A percentile compares a stretch with the other conserved stretches of the same genome.
Conservation (phyloP, 2,329 filamentous ascomycete species). For the Alternaria tenuissima region DNA sequence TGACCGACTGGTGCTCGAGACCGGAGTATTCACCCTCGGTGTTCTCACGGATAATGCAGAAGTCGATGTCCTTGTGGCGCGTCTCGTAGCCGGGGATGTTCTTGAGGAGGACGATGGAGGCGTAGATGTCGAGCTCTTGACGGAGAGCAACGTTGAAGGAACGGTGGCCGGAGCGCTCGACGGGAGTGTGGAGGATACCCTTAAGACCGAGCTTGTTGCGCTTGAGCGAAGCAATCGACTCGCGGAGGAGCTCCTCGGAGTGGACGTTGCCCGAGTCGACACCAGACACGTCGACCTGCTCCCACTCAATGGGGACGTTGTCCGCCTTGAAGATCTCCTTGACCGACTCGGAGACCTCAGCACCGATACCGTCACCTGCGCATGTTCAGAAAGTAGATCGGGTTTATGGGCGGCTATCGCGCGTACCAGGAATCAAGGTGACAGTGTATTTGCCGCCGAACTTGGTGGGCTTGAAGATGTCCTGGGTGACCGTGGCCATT, state of each 20-base stretch:
- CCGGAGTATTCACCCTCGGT: slow-evolving; percentile 99
- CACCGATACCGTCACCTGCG: slow-evolving; percentile 89
- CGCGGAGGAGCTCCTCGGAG: slow-evolving; percentile 93
- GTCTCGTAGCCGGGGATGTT: slow-evolving; percentile 99
- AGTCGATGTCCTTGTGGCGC: slow-evolving; percentile 94
- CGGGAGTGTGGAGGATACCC: slow-evolving; percentile 97
- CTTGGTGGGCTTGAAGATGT: slow-evolving; percentile 99
- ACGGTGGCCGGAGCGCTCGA: slow-evolving; percentile 96
- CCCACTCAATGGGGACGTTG: slow-evolving; percentile 98
- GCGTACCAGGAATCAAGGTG: slow-evolving; percentile 89
- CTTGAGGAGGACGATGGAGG: slow-evolving; percentile 97
- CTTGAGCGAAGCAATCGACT: slow-evolving; percentile 93
- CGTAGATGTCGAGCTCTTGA: slow-evolving; percentile 99
- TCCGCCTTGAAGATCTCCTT: slow-evolving; percentile 99
- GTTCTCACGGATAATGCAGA: slow-evolving; percentile 99
- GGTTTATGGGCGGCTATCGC: slow-evolving; percentile 27
- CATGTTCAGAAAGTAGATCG: slow-evolving; percentile 31
- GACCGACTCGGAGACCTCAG: slow-evolving; percentile 96
- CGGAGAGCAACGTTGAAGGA: slow-evolving; percentile 99
- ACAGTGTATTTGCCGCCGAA: slow-evolving; percentile 99
- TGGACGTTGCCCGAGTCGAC: slow-evolving; percentile 84
- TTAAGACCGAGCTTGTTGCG: slow-evolving; percentile 99
- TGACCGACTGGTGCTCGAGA: slow-evolving; percentile 96
- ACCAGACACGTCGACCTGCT: slow-evolving; percentile 95
- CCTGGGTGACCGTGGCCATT: slow-evolving; percentile 77